Conservation (phyloP, 208 protist genomes). For the Phytomonas sp. region DNA sequence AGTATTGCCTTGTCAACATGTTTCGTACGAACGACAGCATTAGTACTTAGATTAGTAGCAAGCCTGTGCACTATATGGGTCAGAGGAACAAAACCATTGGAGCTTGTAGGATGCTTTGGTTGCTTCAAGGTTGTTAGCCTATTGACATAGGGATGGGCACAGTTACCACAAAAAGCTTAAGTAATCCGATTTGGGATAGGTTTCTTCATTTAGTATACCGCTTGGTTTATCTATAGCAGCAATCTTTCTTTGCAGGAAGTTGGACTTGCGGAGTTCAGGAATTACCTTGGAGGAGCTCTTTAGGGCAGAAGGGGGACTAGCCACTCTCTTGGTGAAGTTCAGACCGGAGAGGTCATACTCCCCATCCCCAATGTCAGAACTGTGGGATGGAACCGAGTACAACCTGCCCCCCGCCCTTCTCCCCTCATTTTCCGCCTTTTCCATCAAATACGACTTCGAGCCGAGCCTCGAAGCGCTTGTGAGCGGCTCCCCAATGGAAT, state of each 20-base stretch:
- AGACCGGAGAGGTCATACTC: not conserved
- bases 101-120: not conserved
- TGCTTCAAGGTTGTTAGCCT: not conserved
- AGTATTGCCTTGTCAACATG: not conserved
- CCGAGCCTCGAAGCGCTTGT: not conserved
- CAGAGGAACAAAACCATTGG: not conserved
- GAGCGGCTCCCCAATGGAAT: not conserved
- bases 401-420: not conserved
- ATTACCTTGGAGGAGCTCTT: not conserved
- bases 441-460: not conserved
- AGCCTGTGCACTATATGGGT: not conserved
- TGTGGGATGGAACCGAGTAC: not conserved
- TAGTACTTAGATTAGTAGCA: not conserved
- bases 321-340: not conserved
- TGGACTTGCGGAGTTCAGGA: not conserved
- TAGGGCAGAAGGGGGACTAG: not conserved
- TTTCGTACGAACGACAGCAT: not conserved
- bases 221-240: not conserved
- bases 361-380: not conserved
- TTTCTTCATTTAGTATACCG: not conserved
- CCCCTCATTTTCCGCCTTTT: not conserved
- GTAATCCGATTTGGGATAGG: not conserved
- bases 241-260: not conserved
- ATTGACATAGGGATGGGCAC: not conserved
- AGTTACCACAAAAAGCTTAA: not conserved